Evolutionary conservation across 805 yeast species (phyloP), one percentile per base, ranked within the genome.

Genomic region (Teunomyces gatunensis): DNA sequence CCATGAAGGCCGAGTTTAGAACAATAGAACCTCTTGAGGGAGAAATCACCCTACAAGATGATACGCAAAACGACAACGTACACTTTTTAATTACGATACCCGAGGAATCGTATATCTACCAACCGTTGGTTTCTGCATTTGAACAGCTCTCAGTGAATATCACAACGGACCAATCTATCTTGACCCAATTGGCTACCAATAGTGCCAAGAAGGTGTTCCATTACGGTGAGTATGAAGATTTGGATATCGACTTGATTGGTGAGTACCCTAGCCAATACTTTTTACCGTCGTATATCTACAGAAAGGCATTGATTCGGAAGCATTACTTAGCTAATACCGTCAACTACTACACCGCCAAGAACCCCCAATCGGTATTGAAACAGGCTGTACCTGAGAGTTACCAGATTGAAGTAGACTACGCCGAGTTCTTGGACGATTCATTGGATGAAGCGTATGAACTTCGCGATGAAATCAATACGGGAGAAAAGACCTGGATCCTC

Each of bases 401-500:
- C 65, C 84, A 84, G 47, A 71, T 94, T 28, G 98, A 94, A 60
- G 80, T 94, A 18, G 98, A 92, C 58, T 94, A 89, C 66, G 97
- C 98, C 1, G 99, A 94, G 64, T 94, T 94, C 57, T 70, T 94
- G 44, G 98, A 94, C 57, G 99, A 94, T 61, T 79, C 96, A 0
- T 72, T 94, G 40, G 98, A 92, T 64, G 99, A 94, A 58, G 84
- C 87, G 33, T 91, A 87, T 71, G 99, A 92, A 60, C 73, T 94
- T 43, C 71, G 96, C 49, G 85, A 85, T 45, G 96, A 87, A 55
- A 69, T 94, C 29, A 85, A 84, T 49, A 63, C 65, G 9, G 80
- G 79, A 11, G 56, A 61, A 17, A 81, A 78, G 54, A 79, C 85
- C 41, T 92, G 95, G 91, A 94, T 94, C 33, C 74, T 94, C 62